Evolutionary conservation across 371 early-diverging fungal genomes (phyloP), one percentile per base, ranked within the genome.

Genomic region (Actinomucor elegans): DNA sequence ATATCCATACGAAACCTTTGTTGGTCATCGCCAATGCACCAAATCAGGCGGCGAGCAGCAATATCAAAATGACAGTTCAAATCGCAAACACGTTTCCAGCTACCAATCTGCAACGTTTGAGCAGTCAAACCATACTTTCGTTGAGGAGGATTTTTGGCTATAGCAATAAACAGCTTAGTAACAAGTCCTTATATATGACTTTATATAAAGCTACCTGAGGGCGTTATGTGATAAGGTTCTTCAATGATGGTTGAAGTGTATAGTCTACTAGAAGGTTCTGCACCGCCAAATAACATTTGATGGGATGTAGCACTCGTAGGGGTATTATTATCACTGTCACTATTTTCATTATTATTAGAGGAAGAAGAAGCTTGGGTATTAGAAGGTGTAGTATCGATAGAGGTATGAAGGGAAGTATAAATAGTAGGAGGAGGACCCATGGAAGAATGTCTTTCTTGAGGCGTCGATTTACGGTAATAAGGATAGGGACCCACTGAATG

Each of bases 31-130:
- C 74, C 69, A 42, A 89, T 81, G 44, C 73, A 71, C 86, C 86
- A 88, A 5, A 79, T 66, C 58, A 89, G 67, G 26, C 67, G 53
- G 18, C 74, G 78, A 18, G 71, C 57, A 5, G 64, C 48, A 1
- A 75, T 65, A 27, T 79, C 70, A 57, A 81, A 78, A 31, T 76
- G 73, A 59, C 84, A 84, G 32, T 77, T 54, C 29, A 89, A 59
- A 46, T 84, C 84, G 24, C 70, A 62, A 49, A 87, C 79, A 28
- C 90, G 80, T 44, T 87, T 83, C 90, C 90, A 89, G 6, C 77
- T 82, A 40, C 90, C 90, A 46, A 89, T 85, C 14, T 77, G 64
- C 24, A 89, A 59, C 11, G 84, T 82, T 40, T 84, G 79, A 18
- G 69, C 81, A 59, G 63, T 44, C 8, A 66, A 29, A 28, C 9